Evolutionary conservation across 352 stramenopile genomes (phyloP).

Genomic region (Globisporangium orthogonon): DNA sequence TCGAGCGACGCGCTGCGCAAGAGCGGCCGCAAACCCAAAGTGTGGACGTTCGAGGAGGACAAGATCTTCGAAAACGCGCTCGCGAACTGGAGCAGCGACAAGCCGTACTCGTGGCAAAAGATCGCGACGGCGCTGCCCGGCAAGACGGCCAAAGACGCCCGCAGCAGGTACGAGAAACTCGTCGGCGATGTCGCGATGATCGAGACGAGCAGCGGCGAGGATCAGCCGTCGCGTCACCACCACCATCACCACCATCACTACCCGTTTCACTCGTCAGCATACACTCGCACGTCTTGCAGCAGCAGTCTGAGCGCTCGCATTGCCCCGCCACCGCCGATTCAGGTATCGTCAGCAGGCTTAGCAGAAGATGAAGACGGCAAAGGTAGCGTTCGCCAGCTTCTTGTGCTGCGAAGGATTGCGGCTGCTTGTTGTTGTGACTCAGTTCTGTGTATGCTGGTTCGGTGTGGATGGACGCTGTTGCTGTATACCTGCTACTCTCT

Average conservation of each 20-base stretch:
- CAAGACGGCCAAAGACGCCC: constrained; percentile 72
- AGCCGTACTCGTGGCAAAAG: constrained; percentile 75
- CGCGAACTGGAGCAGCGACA: constrained; percentile 43
- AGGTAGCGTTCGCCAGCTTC: constrained; percentile 4
- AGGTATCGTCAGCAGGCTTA: constrained; percentile 24
- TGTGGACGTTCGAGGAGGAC: constrained; percentile 81
- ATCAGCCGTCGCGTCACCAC: constrained; percentile 1
- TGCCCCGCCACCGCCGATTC: constrained; percentile 55
- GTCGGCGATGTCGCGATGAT: constrained; percentile 66
- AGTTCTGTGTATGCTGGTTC: background rate
- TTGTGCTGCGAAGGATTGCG: background rate
- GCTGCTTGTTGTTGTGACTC: background rate
- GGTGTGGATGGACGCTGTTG: background rate
- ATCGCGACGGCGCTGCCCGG: constrained; percentile 61
- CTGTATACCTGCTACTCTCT: background rate
- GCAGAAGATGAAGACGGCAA: constrained; percentile 1
- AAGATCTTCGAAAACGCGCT: constrained; percentile 74
- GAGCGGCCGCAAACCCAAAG: constrained; percentile 29
- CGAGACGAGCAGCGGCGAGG: constrained; percentile 22
- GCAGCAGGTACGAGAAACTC: constrained; percentile 67
- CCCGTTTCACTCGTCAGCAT: background rate
- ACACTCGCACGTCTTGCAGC: background rate
- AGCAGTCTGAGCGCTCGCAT: constrained; percentile 41
- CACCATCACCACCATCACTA: background rate
- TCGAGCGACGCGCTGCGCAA: constrained; percentile 10